These are phyloP conservation scores for Brasenia schreberi DNA, from an alignment of 164 flowering plant species.

Conservation along the genomic window DNA sequence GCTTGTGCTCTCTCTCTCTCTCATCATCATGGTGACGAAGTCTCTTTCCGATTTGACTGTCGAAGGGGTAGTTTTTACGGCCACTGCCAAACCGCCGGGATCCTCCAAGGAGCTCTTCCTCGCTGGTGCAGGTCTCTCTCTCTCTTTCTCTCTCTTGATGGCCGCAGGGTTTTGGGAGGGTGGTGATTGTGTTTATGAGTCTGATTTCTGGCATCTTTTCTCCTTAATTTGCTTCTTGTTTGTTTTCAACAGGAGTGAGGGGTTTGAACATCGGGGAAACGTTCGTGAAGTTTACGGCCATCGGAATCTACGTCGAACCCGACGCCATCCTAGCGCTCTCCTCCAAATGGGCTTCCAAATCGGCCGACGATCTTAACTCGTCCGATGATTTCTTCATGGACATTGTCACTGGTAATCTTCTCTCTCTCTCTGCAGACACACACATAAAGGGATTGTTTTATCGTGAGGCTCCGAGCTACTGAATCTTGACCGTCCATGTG, in stretches of 20 bases:
- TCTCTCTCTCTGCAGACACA: not conserved
- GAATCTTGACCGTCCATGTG: too few relatives aligned
- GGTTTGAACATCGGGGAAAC: conserved; percentile 62
- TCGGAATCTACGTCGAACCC: conserved; percentile 59
- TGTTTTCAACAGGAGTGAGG: conserved; percentile 50
- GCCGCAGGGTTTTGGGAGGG: not conserved
- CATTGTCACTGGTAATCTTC: conserved; percentile 42
- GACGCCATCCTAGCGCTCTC: conserved; percentile 39
- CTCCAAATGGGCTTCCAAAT: conserved; percentile 62
- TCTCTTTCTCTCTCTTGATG: not conserved
- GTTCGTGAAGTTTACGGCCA: conserved; percentile 71
- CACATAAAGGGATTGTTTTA: too few relatives aligned
- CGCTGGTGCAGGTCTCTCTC: conserved; percentile 67
- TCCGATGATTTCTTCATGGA: conserved; percentile 60
- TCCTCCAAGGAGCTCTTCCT: conserved; percentile 51
- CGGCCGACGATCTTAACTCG: conserved; percentile 36
- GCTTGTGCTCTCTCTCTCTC: not conserved
- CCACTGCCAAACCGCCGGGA: conserved; percentile 47
- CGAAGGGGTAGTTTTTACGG: conserved; percentile 38
- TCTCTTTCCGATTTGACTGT: conserved; percentile 28
- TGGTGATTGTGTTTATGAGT: not conserved
- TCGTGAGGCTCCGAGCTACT: too few relatives aligned
- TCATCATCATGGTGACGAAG: not conserved
- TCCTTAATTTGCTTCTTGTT: not conserved
- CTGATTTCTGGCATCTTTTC: not conserved